Percentiles rank a stretch among this genome's conserved stretches.
Conservation (phyloP, 495 filamentous ascomycete genomes). For the Annulohypoxylon moriforme region DNA sequence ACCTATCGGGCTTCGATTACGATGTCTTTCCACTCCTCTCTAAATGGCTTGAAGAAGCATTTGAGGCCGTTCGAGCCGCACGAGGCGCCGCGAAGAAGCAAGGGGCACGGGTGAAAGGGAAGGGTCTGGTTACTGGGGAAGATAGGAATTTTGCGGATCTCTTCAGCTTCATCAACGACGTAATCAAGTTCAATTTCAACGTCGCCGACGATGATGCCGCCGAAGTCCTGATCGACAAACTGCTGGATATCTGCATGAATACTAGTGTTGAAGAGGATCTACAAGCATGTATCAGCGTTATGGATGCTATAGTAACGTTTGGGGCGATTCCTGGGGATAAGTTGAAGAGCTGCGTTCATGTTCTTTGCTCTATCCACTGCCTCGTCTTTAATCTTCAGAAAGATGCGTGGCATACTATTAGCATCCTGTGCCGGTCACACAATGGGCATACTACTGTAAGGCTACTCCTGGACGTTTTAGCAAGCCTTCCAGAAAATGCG, state of each 20-base stretch:
- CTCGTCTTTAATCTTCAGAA: slow-evolving; percentile 75
- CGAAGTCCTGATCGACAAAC: slow-evolving; percentile 70
- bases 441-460: slow-evolving; percentile 76
- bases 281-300: slow-evolving; percentile 76
- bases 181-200: slow-evolving; percentile 87
- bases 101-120: slow-evolving; percentile 60
- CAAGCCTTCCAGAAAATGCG: slow-evolving; percentile 59
- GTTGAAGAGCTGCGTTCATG: slow-evolving; percentile 76
- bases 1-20: slow-evolving; percentile 73
- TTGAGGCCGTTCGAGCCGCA: slow-evolving; percentile 63
- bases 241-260: slow-evolving; percentile 78
- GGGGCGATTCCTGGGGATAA: slow-evolving; percentile 75
- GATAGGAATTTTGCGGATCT: slow-evolving; percentile 75
- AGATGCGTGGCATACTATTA: slow-evolving; percentile 78
- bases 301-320: slow-evolving; percentile 84
- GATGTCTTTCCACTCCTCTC: slow-evolving; percentile 69
- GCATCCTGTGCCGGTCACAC: slow-evolving; percentile 82
- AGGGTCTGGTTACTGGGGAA: slow-evolving; percentile 65
- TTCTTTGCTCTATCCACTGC: slow-evolving; percentile 84
- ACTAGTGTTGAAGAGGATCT: slow-evolving; percentile 81
- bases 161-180: slow-evolving; percentile 78
- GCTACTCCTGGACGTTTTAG: slow-evolving; percentile 71
- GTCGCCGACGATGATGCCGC: slow-evolving; percentile 76
- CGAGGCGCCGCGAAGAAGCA: slow-evolving; percentile 60
- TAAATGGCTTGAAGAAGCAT: slow-evolving; percentile 66